These are phyloP conservation scores for Calonectria multiphialidica DNA, from an alignment of 2,329 filamentous ascomycete species.

Conservation along the genomic window DNA sequence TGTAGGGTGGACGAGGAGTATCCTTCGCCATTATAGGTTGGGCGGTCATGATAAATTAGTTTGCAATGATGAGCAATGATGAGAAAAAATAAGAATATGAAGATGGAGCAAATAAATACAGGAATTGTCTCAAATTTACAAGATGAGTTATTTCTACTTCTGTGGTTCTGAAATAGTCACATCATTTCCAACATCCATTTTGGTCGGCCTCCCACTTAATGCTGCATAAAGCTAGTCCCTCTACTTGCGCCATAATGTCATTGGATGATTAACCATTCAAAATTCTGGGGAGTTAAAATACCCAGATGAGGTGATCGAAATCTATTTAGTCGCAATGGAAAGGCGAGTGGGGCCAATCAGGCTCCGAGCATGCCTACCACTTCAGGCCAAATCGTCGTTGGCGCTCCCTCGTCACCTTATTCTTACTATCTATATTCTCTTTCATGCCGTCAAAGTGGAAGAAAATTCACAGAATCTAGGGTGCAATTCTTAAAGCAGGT, in stretches of 20 bases:
- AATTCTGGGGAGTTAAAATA: not conserved
- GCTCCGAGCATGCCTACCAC: no score
- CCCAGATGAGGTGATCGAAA: not conserved
- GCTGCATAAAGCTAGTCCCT: not conserved
- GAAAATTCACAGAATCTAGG: no score
- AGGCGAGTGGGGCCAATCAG: not conserved
- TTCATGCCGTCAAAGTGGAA: no score
- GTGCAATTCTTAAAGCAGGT: no score
- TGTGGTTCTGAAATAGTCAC: not conserved
- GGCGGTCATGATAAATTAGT: not conserved
- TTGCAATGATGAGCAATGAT: not conserved
- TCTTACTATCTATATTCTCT: no score
- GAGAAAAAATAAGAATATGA: no score
- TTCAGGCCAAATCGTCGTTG: no score
- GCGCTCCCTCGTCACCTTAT: no score
- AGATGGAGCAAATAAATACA: not conserved
- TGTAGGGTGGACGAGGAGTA: not conserved
- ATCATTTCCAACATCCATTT: not conserved
- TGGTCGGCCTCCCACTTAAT: not conserved
- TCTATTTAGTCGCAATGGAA: not conserved
- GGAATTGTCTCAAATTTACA: not conserved
- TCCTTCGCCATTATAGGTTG: not conserved
- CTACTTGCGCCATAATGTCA: not conserved
- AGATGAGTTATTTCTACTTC: not conserved
- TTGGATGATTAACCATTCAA: not conserved